Conservation (phyloP, 805 yeast species). For the Wickerhamiella hasegawae region DNA sequence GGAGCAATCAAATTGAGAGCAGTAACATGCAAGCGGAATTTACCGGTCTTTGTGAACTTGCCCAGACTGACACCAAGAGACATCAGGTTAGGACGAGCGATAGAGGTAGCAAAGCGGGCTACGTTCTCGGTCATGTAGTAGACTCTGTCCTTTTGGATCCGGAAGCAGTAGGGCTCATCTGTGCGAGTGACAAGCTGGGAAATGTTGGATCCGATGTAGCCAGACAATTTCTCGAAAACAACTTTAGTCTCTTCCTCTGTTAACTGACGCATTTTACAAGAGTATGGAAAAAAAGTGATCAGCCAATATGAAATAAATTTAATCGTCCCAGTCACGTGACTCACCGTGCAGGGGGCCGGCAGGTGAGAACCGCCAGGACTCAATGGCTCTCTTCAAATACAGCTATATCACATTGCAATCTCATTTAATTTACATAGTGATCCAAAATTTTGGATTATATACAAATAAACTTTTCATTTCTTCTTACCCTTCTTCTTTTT, state of each 20-base stretch:
- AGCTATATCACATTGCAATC: no score
- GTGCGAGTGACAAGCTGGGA: conserved; percentile 67
- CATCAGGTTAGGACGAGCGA: conserved; percentile 80
- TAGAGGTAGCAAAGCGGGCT: conserved; percentile 78
- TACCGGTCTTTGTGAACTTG: conserved; percentile 93
- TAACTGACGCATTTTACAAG: conserved; percentile 59
- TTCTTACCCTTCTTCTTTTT: conserved; percentile 14
- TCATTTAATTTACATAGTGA: no score
- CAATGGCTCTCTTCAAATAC: no score
- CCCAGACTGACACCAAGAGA: conserved; percentile 89
- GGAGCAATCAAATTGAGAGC: conserved; percentile 67
- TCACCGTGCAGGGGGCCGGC: no score
- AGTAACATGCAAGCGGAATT: conserved; percentile 90
- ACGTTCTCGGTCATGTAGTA: conserved; percentile 71
- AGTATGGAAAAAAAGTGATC: neutral
- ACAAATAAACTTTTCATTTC: neutral
- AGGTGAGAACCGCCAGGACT: no score
- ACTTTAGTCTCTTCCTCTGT: conserved; percentile 95
- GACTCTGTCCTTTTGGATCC: conserved; percentile 91
- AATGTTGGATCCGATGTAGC: conserved; percentile 91
- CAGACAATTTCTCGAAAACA: conserved; percentile 90
- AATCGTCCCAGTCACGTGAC: no score
- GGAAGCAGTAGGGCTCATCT: conserved; percentile 82
- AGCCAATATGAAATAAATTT: no score
- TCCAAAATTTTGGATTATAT: no score